Evolutionary conservation across 345 rosid genomes (phyloP), one percentile per base, ranked within the genome.

Genomic region (Cardamine resedifolia): DNA sequence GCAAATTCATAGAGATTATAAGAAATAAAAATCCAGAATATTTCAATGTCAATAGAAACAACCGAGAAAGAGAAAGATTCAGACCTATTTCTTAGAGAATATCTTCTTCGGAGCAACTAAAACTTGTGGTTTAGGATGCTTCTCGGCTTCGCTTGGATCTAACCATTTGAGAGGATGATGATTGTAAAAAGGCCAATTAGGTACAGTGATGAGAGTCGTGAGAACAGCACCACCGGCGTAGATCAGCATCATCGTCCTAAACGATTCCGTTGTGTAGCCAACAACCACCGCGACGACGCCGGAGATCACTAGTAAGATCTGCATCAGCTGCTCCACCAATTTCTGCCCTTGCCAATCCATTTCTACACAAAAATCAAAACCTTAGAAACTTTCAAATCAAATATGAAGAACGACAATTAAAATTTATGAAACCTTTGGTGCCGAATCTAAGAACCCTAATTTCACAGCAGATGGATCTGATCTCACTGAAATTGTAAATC

Each of bases 291-390:
- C 90, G 20, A 72, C 79, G 30, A 77, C 85, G 5, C 88, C 92
- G 8, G 78, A 83, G 9, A 73, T 87, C 77, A 92, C 19, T 11
- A 92, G 80, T 81, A 90, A 31, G 21, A 87, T 79, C 82, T 90
- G 98, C 96, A 92, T 88, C 84, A 87, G 75, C 68, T 86, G 96
- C 89, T 92, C 96, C 4, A 90, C 90, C 24, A 83, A 62, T 82
- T 88, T 92, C 66, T 92, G 96, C 36, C 98, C 96, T 86, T 92
- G 90, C 96, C 98, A 92, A 80, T 92, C 96, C 98, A 92, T 90
- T 79, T 58, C 49, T 41, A 38, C 44, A 63, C 18, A 31, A 12
- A 39, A 27, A 50, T 38, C 23, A 56, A 30, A 31, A 58, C 12
- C 26, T 56, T 33, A 21, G 66, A n/a, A n/a, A n/a, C n/a, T n/a